Evolutionary conservation across 2,329 filamentous ascomycete species (phyloP).

Genomic region (Stagonosporopsis cucurbitacearum): DNA sequence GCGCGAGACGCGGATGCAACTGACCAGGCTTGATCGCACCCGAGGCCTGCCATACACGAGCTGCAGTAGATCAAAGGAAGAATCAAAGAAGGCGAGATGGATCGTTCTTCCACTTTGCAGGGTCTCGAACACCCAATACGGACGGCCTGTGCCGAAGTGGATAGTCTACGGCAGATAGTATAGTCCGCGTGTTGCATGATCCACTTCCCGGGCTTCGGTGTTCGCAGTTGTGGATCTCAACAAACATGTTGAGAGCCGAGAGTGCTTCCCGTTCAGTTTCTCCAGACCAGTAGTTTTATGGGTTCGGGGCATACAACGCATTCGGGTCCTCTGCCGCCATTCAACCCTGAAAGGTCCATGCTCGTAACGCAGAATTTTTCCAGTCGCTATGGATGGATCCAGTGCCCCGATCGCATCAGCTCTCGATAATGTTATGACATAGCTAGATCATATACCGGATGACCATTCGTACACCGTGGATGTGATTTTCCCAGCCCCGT

Average conservation of each 20-base stretch:
- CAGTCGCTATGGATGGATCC: not conserved
- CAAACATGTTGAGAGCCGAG: slow-evolving; percentile 11
- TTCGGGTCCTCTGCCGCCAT: not conserved
- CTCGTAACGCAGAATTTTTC: not conserved
- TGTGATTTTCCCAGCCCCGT: slow-evolving; percentile 27
- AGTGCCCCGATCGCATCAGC: not conserved
- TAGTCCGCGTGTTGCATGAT: not conserved
- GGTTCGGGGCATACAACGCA: not conserved
- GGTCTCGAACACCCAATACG: not conserved
- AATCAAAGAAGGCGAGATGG: slow-evolving; percentile 1
- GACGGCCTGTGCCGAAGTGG: slow-evolving; percentile 1
- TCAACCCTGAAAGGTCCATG: too few relatives aligned
- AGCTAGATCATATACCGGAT: slow-evolving; percentile 22
- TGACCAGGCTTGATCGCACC: slow-evolving; percentile 15
- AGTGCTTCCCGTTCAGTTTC: not conserved
- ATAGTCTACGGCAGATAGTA: not conserved
- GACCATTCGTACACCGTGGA: slow-evolving; percentile 21
- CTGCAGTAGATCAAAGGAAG: not conserved
- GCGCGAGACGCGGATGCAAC: slow-evolving; percentile 7
- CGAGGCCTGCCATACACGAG: slow-evolving; percentile 12
- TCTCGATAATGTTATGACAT: too few relatives aligned
- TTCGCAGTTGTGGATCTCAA: slow-evolving; percentile 2
- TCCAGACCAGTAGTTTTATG: not conserved
- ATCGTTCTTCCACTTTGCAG: slow-evolving; percentile 1
- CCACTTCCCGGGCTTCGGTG: slow-evolving; percentile 10